These are phyloP conservation scores for Euphorbia peplus DNA, from an alignment of 345 rosid genomes.

Conservation along the genomic window DNA sequence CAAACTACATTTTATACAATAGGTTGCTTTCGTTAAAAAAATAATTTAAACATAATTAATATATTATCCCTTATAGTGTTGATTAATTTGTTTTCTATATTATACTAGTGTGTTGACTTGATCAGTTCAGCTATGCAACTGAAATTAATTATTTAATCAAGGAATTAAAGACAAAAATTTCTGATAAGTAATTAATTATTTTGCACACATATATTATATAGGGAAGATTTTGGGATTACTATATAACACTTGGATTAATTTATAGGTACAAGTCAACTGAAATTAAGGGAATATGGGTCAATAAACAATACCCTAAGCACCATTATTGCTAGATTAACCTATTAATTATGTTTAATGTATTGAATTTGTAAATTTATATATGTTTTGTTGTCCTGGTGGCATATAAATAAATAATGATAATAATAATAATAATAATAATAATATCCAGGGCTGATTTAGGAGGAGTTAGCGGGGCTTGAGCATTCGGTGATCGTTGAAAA, in stretches of 20 bases:
- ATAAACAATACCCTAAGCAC: neutral
- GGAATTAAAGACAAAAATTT: neutral
- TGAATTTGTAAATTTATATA: slow-evolving; percentile 23
- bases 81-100: too few relatives aligned
- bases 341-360: neutral
- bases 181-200: neutral
- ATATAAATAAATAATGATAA: too few relatives aligned
- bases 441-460: too few relatives aligned
- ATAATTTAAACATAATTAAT: neutral
- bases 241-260: neutral
- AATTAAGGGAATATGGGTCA: neutral
- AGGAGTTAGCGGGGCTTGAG: too few relatives aligned
- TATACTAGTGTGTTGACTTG: neutral
- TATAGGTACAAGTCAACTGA: neutral
- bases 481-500: too few relatives aligned
- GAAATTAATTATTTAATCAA: neutral
- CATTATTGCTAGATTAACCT: neutral
- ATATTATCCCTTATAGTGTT: neutral
- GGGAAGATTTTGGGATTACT: neutral
- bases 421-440: neutral
- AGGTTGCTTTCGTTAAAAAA: too few relatives aligned
- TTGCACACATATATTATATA: too few relatives aligned
- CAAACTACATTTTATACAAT: too few relatives aligned
- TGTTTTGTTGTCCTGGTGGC: slow-evolving; percentile 4
- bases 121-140: neutral